A percentile compares a stretch with the other conserved stretches of the same genome.
These are phyloP conservation scores for Aspergillus sp. DNA, from an alignment of 2,329 filamentous ascomycete species.

Conservation along the genomic window DNA sequence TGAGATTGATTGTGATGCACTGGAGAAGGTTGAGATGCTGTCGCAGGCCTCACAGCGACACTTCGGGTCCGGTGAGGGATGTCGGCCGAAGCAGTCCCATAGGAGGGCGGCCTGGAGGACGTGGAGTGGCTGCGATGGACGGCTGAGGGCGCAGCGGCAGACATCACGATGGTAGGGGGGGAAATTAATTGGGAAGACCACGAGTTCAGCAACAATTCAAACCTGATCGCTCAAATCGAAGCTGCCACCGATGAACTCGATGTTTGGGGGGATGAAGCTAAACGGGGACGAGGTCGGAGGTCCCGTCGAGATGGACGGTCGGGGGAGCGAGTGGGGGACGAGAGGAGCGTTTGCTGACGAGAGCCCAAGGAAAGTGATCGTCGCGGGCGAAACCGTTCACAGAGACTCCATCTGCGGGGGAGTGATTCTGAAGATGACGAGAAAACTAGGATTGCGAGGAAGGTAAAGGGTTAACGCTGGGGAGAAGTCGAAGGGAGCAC, in stretches of 20 bases:
- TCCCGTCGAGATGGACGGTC: conserved; percentile 20
- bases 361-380: conserved; percentile 19
- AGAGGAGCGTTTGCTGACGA: conserved; percentile 23
- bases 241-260: conserved; percentile 12
- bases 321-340: conserved; percentile 22
- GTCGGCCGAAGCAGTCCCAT: conserved; percentile 42
- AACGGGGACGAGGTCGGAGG: conserved; percentile 10
- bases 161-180: conserved; percentile 37
- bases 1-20: conserved; percentile 32
- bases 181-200: conserved; percentile 3
- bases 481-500: conserved; percentile 9
- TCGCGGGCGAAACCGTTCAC: conserved; percentile 16
- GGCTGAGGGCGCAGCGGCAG: conserved; percentile 47
- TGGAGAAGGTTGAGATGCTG: conserved; percentile 36
- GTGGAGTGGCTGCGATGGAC: conserved; percentile 53
- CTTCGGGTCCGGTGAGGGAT: conserved; percentile 49
- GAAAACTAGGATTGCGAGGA: conserved; percentile 2
- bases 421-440: background rate
- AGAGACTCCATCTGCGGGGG: conserved; percentile 17
- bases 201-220: conserved; percentile 13
- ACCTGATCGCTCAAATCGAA: conserved; percentile 12
- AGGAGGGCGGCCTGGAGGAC: conserved; percentile 46
- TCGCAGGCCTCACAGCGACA: conserved; percentile 43
- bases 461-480: conserved; percentile 1
- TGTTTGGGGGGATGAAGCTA: conserved; percentile 12